A percentile compares a stretch with the other conserved stretches of the same genome.
phyloP scores from a whole-genome alignment of 2,329 filamentous ascomycete species.

The Microdochium nivale region DNA sequence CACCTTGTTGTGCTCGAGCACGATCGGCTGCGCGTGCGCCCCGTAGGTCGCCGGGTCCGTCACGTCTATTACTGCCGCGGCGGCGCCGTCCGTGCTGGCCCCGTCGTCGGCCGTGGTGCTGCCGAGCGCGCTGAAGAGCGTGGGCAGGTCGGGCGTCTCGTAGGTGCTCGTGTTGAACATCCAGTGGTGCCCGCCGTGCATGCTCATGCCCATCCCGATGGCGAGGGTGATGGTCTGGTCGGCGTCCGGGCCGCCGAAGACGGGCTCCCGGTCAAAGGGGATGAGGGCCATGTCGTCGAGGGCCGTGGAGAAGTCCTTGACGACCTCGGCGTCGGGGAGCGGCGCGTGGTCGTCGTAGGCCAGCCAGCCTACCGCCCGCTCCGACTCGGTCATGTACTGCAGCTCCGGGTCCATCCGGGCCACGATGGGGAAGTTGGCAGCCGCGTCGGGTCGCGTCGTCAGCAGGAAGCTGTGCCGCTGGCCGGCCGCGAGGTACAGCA shows the following conservation, averaged over 20 bases:
- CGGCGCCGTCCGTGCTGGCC: too few relatives aligned
- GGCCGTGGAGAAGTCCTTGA: not conserved
- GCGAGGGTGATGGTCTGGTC: not conserved
- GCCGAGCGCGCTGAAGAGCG: conserved; percentile 59
- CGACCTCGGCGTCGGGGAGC: conserved; percentile 4
- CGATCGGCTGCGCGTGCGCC: conserved; percentile 36
- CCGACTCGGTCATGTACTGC: not conserved
- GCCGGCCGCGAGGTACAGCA: conserved; percentile 59
- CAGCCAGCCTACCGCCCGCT: conserved; percentile 8
- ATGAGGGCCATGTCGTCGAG: not conserved
- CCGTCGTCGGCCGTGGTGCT: too few relatives aligned
- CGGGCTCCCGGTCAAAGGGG: not conserved
- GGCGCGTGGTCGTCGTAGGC: conserved; percentile 11
- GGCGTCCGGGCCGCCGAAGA: not conserved
- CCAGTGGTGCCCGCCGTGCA: conserved; percentile 59
- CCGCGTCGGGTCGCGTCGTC: conserved; percentile 29
- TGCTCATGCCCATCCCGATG: conserved; percentile 54
- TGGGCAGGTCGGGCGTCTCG: conserved; percentile 64
- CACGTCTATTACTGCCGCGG: too few relatives aligned
- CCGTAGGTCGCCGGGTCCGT: conserved; percentile 42
- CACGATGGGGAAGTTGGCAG: conserved; percentile 33
- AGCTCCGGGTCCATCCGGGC: conserved; percentile 27
- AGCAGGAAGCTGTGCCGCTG: conserved; percentile 57
- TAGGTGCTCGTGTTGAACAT: conserved; percentile 54
- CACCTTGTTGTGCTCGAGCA: conserved; percentile 44